Conservation (phyloP, 2,329 filamentous ascomycete species). For the Paraphoma sp. region DNA sequence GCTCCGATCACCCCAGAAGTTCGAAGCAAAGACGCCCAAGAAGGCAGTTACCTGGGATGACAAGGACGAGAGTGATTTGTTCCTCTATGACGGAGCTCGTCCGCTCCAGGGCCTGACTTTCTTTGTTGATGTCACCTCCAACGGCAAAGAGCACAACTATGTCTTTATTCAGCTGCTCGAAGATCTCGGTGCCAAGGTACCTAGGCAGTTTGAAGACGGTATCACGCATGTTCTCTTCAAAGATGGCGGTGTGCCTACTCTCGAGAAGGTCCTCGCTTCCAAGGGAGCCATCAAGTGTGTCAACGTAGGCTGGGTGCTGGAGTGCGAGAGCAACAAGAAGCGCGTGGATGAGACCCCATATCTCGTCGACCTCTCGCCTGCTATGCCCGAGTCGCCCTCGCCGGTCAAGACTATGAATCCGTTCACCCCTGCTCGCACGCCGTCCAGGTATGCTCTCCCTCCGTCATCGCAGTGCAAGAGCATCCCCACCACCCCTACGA, state of each 20-base stretch:
- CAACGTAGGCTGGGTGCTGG: slow-evolving; percentile 85
- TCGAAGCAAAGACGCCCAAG: slow-evolving; percentile 41
- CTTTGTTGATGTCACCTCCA: slow-evolving; percentile 82
- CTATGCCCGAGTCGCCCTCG: slow-evolving; percentile 27
- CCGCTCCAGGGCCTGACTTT: slow-evolving; percentile 69
- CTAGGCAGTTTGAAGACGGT: slow-evolving; percentile 71
- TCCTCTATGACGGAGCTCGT: slow-evolving; percentile 24
- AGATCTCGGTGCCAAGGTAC: slow-evolving; percentile 81
- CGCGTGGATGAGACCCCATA: slow-evolving; percentile 43
- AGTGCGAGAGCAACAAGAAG: slow-evolving; percentile 53
- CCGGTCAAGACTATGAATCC: slow-evolving; percentile 24
- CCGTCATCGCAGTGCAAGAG: slow-evolving; percentile 30
- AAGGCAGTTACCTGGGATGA: slow-evolving; percentile 46
- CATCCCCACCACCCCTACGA: slow-evolving; percentile 32
- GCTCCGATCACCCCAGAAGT: slow-evolving; percentile 45
- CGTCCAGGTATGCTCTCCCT: slow-evolving; percentile 32
- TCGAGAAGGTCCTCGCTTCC: slow-evolving; percentile 79
- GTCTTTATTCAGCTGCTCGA: slow-evolving; percentile 80
- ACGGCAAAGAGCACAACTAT: slow-evolving; percentile 65
- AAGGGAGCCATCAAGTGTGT: slow-evolving; percentile 82
- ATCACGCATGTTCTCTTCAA: slow-evolving; percentile 93
- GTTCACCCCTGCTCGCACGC: slow-evolving; percentile 41
- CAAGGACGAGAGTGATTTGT: slow-evolving; percentile 27
- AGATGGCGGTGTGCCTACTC: slow-evolving; percentile 78
- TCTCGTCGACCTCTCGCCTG: slow-evolving; percentile 35